Evolutionary conservation across 1,284 basidiomycete species (phyloP).

Genomic region (Irpex sp.): DNA sequence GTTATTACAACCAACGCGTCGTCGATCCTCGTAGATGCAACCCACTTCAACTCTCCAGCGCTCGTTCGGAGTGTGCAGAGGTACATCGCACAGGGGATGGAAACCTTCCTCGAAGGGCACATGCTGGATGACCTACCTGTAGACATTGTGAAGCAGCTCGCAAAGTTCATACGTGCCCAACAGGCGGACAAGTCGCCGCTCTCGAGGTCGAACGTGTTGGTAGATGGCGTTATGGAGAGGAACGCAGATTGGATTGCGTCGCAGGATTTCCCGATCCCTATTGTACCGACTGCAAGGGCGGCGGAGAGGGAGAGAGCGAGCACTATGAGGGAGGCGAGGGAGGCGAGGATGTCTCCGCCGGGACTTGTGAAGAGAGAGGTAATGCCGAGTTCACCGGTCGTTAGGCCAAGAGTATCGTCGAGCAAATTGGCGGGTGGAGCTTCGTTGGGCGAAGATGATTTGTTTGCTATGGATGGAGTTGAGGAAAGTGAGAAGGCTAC

Average conservation of each 20-base stretch:
- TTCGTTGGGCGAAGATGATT: constrained; percentile 38
- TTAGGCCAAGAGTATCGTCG: constrained; percentile 25
- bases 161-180: constrained; percentile 52
- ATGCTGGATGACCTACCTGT: constrained; percentile 77
- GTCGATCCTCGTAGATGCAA: constrained; percentile 80
- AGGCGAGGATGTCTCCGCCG: constrained; percentile 46
- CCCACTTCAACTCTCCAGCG: constrained; percentile 71
- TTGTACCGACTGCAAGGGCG: constrained; percentile 41
- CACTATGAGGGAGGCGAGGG: constrained; percentile 27
- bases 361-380: constrained; percentile 24
- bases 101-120: constrained; percentile 81
- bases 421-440: constrained; percentile 10
- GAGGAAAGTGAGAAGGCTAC: constrained; percentile 20
- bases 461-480: constrained; percentile 67
- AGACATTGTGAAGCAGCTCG: constrained; percentile 68
- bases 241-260: constrained; percentile 75
- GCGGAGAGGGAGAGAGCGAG: constrained; percentile 1
- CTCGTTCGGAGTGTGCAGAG: constrained; percentile 76
- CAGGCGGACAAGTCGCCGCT: constrained; percentile 72
- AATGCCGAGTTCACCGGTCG: constrained; percentile 22
- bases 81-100: constrained; percentile 85
- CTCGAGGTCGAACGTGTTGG: constrained; percentile 55
- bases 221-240: constrained; percentile 59
- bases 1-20: constrained; percentile 79
- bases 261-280: constrained; percentile 77